Evolutionary conservation across 306 rosid species (phyloP).

Genomic region (Datisca glomerata): DNA sequence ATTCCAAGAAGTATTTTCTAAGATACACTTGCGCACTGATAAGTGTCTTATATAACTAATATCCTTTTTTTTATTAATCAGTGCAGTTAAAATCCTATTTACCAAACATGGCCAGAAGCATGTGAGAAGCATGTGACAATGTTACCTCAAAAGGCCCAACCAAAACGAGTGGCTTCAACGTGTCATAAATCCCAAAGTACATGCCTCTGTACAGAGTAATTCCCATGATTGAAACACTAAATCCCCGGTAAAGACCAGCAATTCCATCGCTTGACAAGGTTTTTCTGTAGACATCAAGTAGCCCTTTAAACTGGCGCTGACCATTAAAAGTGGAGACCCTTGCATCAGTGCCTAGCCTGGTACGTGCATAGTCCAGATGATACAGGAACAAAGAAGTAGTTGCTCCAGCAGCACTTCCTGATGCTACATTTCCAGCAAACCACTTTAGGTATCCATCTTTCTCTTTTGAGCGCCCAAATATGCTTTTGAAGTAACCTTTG

Average conservation of each 20-base stretch:
- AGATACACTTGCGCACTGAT: constrained; percentile 1
- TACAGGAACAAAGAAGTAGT: constrained; percentile 76
- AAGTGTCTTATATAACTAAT: no score
- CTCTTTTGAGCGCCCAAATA: constrained; percentile 75
- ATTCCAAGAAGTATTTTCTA: constrained; percentile 1
- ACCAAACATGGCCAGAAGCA: background rate
- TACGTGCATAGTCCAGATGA: constrained; percentile 89
- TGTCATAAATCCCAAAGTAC: constrained; percentile 96
- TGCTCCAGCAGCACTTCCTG: constrained; percentile 99
- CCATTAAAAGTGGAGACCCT: constrained; percentile 25
- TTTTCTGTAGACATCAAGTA: constrained; percentile 66
- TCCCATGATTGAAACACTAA: constrained; percentile 80
- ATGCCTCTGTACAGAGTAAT: constrained; percentile 86
- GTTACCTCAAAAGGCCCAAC: constrained; percentile 84
- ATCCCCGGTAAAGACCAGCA: constrained; percentile 79
- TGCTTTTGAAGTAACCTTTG: constrained; percentile 92
- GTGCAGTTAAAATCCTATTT: no score
- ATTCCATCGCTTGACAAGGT: constrained; percentile 80
- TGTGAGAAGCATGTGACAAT: no score
- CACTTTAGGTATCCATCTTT: constrained; percentile 83
- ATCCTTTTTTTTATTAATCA: no score
- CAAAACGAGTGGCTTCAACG: constrained; percentile 75
- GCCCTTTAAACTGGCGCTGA: constrained; percentile 69
- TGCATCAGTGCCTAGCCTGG: constrained; percentile 78
- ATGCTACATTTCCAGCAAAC: constrained; percentile 96